Percentiles rank a stretch among this genome's conserved stretches.
Conservation (phyloP, 129 eudicot genomes). For the Centaurea solstitialis region DNA sequence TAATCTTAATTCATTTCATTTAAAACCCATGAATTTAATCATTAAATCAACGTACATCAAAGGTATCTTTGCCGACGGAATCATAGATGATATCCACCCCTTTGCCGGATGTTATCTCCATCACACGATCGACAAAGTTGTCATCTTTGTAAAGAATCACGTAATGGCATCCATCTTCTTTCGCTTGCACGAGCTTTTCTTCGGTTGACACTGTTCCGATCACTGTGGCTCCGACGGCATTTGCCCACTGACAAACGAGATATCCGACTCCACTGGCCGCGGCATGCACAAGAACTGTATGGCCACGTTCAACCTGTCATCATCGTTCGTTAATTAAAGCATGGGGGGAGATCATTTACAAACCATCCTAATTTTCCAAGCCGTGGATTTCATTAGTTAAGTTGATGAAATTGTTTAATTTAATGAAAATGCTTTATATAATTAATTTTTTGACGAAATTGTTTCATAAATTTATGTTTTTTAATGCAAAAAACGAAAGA, state of each 20-base stretch:
- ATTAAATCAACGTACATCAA: conserved; percentile 38
- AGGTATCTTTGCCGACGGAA: conserved; percentile 70
- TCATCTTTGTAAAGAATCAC: conserved; percentile 52
- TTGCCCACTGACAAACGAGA: conserved; percentile 69
- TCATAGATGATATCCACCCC: too few species aligned
- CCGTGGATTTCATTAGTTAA: too few species aligned
- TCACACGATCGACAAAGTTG: conserved; percentile 59
- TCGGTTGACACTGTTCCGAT: conserved; percentile 77
- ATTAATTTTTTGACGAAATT: too few species aligned
- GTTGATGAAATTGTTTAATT: too few species aligned
- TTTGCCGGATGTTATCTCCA: conserved; percentile 59
- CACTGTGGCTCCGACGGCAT: conserved; percentile 62
- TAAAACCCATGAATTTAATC: not conserved
- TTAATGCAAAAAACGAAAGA: too few species aligned
- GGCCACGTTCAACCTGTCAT: conserved; percentile 58
- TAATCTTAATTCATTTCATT: not conserved
- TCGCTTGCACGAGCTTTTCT: conserved; percentile 68
- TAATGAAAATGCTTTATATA: too few species aligned
- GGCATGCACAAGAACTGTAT: conserved; percentile 70
- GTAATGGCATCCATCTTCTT: conserved; percentile 67
- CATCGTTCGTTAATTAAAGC: too few species aligned
- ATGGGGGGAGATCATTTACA: too few species aligned
- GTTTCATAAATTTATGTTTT: too few species aligned
- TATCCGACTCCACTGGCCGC: too few species aligned
- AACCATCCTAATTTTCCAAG: too few species aligned